These are phyloP conservation scores for Heterobasidion occidentale DNA, from an alignment of 1,284 basidiomycete species.

Conservation along the genomic window DNA sequence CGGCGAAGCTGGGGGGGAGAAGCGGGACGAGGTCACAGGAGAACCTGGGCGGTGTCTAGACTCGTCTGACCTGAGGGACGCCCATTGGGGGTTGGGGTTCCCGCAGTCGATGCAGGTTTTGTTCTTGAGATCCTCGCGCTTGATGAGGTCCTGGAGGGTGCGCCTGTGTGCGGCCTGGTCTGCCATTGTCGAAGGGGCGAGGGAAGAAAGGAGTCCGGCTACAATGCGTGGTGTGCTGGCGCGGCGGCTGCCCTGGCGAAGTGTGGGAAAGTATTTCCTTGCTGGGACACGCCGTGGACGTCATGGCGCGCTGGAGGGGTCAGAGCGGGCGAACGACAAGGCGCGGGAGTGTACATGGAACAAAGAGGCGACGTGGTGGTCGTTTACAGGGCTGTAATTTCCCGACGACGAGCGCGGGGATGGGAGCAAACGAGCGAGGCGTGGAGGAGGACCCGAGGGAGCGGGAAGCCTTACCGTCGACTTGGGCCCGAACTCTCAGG, in stretches of 20 bases:
- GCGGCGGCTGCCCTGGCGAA: background rate
- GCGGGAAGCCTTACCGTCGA: background rate
- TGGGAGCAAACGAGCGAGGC: too few species aligned
- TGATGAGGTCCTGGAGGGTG: slow-evolving; percentile 67
- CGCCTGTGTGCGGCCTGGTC: slow-evolving; percentile 66
- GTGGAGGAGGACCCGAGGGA: slow-evolving; percentile 3
- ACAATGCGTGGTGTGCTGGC: background rate
- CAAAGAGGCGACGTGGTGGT: too few species aligned
- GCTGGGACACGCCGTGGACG: too few species aligned
- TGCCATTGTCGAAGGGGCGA: slow-evolving; percentile 26
- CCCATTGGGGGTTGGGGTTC: slow-evolving; percentile 89
- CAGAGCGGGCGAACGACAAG: too few species aligned
- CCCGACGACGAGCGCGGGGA: too few species aligned
- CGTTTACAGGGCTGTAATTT: too few species aligned
- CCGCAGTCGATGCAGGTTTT: slow-evolving; percentile 75
- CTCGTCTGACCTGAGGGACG: slow-evolving; percentile 55
- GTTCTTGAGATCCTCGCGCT: slow-evolving; percentile 66
- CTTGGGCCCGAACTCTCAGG: background rate
- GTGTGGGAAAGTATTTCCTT: too few species aligned
- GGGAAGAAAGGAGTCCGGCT: background rate
- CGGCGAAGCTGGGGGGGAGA: slow-evolving; percentile 51
- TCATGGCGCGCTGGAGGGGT: too few species aligned
- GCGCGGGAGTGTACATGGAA: too few species aligned
- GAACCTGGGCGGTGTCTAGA: slow-evolving; percentile 7
- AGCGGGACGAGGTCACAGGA: slow-evolving; percentile 12